Evolutionary conservation across 2,329 filamentous ascomycete genomes (phyloP), one percentile per base, ranked within the genome.

Genomic region (Truncatella angustata): DNA sequence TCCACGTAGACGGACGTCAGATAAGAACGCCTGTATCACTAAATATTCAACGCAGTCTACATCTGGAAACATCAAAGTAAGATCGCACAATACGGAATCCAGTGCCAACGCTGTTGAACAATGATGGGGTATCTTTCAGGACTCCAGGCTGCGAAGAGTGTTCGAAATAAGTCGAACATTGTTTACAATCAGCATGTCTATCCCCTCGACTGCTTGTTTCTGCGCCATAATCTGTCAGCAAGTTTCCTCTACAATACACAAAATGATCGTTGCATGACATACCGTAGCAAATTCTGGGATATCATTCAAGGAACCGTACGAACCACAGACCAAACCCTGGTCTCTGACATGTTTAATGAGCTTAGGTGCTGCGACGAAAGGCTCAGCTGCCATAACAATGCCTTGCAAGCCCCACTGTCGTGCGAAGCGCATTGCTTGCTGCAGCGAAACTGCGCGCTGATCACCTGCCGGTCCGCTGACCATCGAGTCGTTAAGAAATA

Each of bases 231-330:
- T 52, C 14, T 47, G 35, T 5, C 3, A 32, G 14, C 18, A 23
- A 5, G 28, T 23, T 4, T 32, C n/a, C n/a, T n/a, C n/a, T n/a
- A n/a, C n/a, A n/a, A n/a, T n/a, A n/a, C n/a, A n/a, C n/a, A n/a
- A n/a, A n/a, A n/a, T n/a, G n/a, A n/a, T 9, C 6, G 16, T 28
- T 24, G 3, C 10, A 28, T 7, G 5, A 54, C 34, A 36, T 49
- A 50, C 49, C 44, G 49, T 43, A 11, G 53, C 53, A 18, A 49
- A 40, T 12, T 21, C 44, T 4, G 53, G 49, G 4, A 46, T 34
- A 20, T 54, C 53, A 21, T 54, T 54, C 37, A 54, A 28, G 2
- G 49, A 45, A 4, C 53, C 49, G n/a, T 54, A 54, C 32, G 49
- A 52, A 5, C 45, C 53, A 10, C 49, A 52, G 24, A 45, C 45